These are phyloP conservation scores for Alternaria novae-zelandiae DNA, from an alignment of 2,329 filamentous ascomycete species.

Conservation along the genomic window DNA sequence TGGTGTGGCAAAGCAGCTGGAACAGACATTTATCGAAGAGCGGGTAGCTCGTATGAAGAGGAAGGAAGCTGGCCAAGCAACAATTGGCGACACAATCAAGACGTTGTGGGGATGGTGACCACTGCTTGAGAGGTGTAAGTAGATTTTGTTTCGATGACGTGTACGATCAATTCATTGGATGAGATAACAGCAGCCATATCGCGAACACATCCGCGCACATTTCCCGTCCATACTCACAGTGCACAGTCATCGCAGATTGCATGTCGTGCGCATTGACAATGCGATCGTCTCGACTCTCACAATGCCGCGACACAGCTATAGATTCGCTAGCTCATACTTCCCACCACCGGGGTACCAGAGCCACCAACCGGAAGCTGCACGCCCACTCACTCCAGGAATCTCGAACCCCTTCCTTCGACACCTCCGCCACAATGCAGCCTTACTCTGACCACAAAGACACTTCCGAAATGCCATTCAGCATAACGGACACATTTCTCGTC, in stretches of 20 bases:
- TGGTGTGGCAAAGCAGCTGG: constrained; percentile 41
- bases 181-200: not conserved
- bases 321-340: not conserved
- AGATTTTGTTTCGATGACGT: constrained; percentile 6
- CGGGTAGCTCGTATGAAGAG: constrained; percentile 45
- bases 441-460: not conserved
- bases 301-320: not conserved
- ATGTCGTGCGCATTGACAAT: not conserved
- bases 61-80: constrained; percentile 44
- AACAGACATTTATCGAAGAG: constrained; percentile 43
- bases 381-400: not conserved
- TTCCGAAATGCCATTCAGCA: not conserved
- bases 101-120: constrained; percentile 46
- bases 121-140: constrained; percentile 5
- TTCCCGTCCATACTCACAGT: not conserved
- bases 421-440: not conserved
- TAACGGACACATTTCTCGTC: not conserved
- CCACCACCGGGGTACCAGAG: not conserved
- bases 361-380: not conserved
- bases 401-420: not conserved
- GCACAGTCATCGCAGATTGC: not conserved
- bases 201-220: not conserved
- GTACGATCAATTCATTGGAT: constrained; percentile 8
- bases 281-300: not conserved
- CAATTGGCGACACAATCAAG: constrained; percentile 48